Evolutionary conservation across 1,139 yeast species (phyloP).

Genomic region (Blastobotrys buckinghamii): DNA sequence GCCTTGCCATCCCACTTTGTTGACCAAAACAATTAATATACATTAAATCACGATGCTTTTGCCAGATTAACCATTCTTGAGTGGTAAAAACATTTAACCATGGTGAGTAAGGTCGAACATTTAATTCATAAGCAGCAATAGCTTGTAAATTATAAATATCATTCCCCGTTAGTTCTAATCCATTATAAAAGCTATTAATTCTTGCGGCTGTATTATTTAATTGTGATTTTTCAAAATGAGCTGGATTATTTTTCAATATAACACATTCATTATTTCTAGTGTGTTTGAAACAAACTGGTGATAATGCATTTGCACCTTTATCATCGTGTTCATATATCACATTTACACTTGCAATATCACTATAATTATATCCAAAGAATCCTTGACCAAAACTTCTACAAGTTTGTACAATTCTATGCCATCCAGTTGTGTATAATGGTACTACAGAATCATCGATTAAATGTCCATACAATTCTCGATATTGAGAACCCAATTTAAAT

Average conservation of each 20-base stretch:
- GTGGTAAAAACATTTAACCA: conserved; percentile 47
- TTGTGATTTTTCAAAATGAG: neutral
- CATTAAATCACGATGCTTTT: conserved; percentile 42
- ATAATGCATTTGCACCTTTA: conserved; percentile 40
- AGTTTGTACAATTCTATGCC: conserved; percentile 37
- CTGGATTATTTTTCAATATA: too few relatives aligned
- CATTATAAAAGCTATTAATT: conserved; percentile 23
- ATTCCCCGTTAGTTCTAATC: conserved; percentile 37
- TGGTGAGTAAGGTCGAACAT: conserved; percentile 42
- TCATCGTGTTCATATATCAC: conserved; percentile 34
- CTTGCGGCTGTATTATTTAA: neutral
- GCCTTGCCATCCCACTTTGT: conserved; percentile 40
- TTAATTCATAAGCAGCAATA: conserved; percentile 50
- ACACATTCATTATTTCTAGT: neutral
- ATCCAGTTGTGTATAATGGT: conserved; percentile 36
- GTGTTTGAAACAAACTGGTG: conserved; percentile 25
- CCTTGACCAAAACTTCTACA: conserved; percentile 39
- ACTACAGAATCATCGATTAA: conserved; percentile 32
- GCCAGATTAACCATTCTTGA: conserved; percentile 45
- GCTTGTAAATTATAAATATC: conserved; percentile 42
- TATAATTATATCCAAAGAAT: conserved; percentile 36
- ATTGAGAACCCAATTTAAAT: conserved; percentile 29
- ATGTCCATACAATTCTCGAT: conserved; percentile 34
- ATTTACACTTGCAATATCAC: conserved; percentile 32
- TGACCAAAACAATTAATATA: conserved; percentile 51